Conservation (phyloP, 2,329 filamentous ascomycete genomes). For the Pestalotiopsis sp. region DNA sequence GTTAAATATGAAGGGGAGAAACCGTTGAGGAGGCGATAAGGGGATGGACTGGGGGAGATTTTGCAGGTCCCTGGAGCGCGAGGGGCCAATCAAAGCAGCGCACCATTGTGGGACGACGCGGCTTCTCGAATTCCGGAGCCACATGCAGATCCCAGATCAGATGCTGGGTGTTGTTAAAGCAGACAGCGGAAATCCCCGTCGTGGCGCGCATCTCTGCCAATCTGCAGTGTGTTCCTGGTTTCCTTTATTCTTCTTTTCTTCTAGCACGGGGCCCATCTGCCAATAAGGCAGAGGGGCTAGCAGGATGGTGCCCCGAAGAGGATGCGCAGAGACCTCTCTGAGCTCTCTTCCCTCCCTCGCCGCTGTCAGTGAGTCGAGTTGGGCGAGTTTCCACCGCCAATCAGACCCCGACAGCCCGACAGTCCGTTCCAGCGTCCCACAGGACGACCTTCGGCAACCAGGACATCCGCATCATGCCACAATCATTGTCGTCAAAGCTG, state of each 20-base stretch:
- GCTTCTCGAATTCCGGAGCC: conserved; percentile 7
- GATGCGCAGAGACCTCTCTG: neutral
- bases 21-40: conserved; percentile 13
- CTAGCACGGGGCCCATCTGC: neutral
- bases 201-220: neutral
- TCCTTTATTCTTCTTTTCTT: neutral
- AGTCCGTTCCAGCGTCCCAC: neutral
- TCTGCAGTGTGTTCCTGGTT: neutral
- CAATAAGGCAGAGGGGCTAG: neutral
- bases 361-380: neutral
- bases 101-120: conserved; percentile 10
- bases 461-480: neutral
- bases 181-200: conserved; percentile 5
- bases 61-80: neutral
- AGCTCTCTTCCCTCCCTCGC: neutral
- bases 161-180: neutral
- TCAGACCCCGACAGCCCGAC: neutral
- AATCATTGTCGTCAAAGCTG: neutral
- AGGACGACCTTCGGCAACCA: neutral
- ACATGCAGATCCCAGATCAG: conserved; percentile 3
- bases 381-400: neutral
- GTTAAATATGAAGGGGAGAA: neutral
- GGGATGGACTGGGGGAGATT: conserved; percentile 1
- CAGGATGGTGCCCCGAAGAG: neutral
- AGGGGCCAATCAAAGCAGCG: conserved; percentile 3